These are phyloP conservation scores for Globisporangium camurandrum DNA, from an alignment of 352 stramenopile species.

Conservation along the genomic window DNA sequence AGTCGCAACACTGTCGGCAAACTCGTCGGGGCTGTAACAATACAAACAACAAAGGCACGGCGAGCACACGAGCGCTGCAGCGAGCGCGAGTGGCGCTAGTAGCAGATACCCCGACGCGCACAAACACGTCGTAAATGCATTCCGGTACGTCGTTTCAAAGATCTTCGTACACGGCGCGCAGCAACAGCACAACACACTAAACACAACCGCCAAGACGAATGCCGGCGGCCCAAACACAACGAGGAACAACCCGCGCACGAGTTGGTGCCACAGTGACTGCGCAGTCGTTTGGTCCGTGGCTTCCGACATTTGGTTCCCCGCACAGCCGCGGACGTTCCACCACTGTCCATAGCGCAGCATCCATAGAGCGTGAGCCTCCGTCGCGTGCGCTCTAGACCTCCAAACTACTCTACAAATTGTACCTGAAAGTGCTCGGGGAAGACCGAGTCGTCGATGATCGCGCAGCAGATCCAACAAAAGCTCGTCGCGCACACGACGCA, in stretches of 20 bases:
- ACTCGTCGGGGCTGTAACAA: conserved; percentile 9
- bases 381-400: background rate
- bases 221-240: conserved; percentile 57
- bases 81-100: conserved; percentile 31
- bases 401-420: background rate
- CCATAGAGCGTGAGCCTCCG: background rate
- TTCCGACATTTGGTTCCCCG: conserved; percentile 67
- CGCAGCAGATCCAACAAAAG: conserved; percentile 88
- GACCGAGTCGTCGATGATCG: conserved; percentile 72
- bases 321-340: conserved; percentile 72
- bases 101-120: conserved; percentile 50
- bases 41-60: conserved; percentile 14
- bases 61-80: conserved; percentile 15
- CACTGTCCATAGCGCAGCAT: conserved; percentile 24
- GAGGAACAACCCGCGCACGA: conserved; percentile 49
- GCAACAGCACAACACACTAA: conserved; percentile 53
- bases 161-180: conserved; percentile 51
- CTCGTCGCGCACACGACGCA: conserved; percentile 70
- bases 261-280: conserved; percentile 24
- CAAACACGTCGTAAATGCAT: conserved; percentile 59
- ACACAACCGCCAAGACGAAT: conserved; percentile 45
- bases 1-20: background rate
- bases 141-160: conserved; percentile 32
- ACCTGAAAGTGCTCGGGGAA: conserved; percentile 86
- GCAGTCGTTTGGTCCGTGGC: conserved; percentile 31